Percentiles rank a stretch among this genome's conserved stretches.
Conservation (phyloP, 1,284 basidiomycete species). For the Dichomitus squalens region DNA sequence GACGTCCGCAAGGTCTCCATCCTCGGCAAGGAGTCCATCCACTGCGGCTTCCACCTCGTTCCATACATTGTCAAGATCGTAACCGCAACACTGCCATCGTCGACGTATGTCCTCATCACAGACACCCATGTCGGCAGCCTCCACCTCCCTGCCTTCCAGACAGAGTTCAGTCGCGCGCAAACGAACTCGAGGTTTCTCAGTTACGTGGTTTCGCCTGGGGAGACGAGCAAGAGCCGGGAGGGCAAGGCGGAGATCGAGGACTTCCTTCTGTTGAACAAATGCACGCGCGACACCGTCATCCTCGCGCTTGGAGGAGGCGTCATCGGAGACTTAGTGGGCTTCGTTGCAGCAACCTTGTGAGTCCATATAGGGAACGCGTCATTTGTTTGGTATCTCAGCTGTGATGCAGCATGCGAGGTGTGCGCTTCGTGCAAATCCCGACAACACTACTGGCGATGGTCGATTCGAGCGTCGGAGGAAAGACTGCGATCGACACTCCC, state of each 20-base stretch:
- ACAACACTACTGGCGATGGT: constrained; percentile 99
- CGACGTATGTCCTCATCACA: constrained; percentile 92
- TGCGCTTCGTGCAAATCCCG: constrained; percentile 95
- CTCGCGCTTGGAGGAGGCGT: constrained; percentile 96
- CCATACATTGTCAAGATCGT: constrained; percentile 85
- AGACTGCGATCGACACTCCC: constrained; percentile 97
- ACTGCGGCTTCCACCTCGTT: constrained; percentile 89
- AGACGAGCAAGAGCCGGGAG: constrained; percentile 89
- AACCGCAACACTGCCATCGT: constrained; percentile 74
- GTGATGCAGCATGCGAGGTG: constrained; percentile 73
- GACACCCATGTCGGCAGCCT: constrained; percentile 87
- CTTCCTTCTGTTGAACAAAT: constrained; percentile 86
- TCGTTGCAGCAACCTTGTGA: constrained; percentile 97
- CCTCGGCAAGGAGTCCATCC: constrained; percentile 86
- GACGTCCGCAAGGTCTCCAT: constrained; percentile 78
- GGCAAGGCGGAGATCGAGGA: constrained; percentile 96
- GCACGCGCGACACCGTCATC: constrained; percentile 93
- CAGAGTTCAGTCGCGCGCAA: constrained; percentile 57
- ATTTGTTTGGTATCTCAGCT: background rate
- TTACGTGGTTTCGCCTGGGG: constrained; percentile 86
- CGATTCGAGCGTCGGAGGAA: constrained; percentile 96
- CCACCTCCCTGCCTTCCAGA: constrained; percentile 71
- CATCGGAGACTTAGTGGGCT: constrained; percentile 95
- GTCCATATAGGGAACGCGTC: constrained; percentile 35
- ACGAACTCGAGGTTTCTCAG: constrained; percentile 72